A percentile compares a stretch with the other conserved stretches of the same genome.
phyloP scores from a whole-genome alignment of 2,329 filamentous ascomycete genomes.

The Pseudogymnoascus sp. region DNA sequence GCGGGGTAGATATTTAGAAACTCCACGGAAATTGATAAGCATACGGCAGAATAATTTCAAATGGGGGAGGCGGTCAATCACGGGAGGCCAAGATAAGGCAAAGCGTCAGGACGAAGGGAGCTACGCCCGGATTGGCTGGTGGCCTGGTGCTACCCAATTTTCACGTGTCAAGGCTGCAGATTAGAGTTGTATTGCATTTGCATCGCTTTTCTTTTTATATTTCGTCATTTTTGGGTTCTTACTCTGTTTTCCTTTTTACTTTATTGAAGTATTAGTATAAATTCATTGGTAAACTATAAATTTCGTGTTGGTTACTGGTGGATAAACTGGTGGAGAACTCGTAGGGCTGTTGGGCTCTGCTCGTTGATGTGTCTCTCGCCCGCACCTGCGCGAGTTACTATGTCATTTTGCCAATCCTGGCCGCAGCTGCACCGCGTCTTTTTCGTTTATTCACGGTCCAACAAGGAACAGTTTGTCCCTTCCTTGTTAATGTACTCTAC shows the following conservation, averaged over 20 bases:
- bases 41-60: neutral
- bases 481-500: neutral
- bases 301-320: neutral
- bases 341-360: neutral
- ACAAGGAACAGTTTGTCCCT: neutral
- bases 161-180: neutral
- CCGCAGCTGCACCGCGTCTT: neutral
- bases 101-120: neutral
- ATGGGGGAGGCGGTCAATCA: neutral
- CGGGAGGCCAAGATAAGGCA: neutral
- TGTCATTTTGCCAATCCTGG: constrained; percentile 1
- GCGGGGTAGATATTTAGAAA: constrained; percentile 3
- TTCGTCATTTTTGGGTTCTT: neutral
- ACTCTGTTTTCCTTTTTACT: neutral
- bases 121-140: neutral
- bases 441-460: constrained; percentile 1
- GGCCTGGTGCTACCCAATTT: neutral
- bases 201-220: constrained; percentile 1
- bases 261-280: neutral
- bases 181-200: constrained; percentile 18
- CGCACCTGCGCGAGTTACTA: neutral
- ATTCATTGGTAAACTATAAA: neutral
- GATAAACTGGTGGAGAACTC: neutral
- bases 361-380: neutral
- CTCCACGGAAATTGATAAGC: constrained; percentile 10